Evolutionary conservation across 176 grass and related monocot genomes (phyloP), one percentile per base, ranked within the genome.

Genomic region (Neostapfia colusana): DNA sequence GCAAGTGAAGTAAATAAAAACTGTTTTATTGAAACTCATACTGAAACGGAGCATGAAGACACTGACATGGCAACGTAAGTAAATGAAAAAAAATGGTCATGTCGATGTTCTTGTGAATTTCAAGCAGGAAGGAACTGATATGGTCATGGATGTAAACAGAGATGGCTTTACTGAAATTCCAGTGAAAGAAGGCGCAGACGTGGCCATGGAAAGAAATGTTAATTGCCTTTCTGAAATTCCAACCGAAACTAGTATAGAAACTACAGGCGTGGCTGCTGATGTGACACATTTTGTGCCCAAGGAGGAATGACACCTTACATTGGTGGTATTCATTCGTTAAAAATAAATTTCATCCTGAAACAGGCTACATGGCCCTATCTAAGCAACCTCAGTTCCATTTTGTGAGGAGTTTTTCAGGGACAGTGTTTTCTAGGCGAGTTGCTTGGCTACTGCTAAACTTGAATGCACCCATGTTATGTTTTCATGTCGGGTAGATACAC

Each of bases 231-330:
- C 1, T 34, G 25, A 45, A 36, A 35, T 45, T 44, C 48, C 37
- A 56, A 7, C 10, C 0, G 48, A 24, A 54, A 23, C 4, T 27
- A 53, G 14, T 6, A 64, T 57, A 4, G 65, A 77, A 82, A 31
- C 28, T 6, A 31, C 24, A 40, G 6, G 18, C 12, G 17, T 61
- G 60, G 43, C 12, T 24, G 64, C 28, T 71, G 17, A 67, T 59
- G 18, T 10, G 28, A 2, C 27, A 40, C 21, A 56, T 40, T 10
- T 64, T 36, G 31, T 28, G 58, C 40, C 48, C 58, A 40, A 65
- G 16, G 57, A 64, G 66, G 67, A 87, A 70, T 78, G 59, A 18
- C 49, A 66, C 67, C 13, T 48, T 64, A 55, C 4, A n/a, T 48
- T 43, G 66, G 21, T 77, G 51, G n/a, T 5, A 46, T 80, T 42